Evolutionary conservation across 768 basidiomycete species (phyloP).

Genomic region (Calocybe indica): DNA sequence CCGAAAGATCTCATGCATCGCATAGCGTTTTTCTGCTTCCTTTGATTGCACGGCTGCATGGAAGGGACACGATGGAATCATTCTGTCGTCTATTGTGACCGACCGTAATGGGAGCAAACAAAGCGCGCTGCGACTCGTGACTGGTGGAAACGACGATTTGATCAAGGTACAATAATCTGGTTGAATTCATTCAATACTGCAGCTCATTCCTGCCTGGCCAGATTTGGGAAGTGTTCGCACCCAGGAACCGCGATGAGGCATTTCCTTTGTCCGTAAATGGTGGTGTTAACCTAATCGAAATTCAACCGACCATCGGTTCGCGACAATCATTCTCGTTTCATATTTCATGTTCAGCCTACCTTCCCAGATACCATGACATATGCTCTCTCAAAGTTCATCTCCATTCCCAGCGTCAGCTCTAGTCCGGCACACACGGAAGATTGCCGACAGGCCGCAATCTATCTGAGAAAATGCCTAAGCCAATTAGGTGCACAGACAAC

Average conservation of each 20-base stretch:
- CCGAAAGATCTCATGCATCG: neutral
- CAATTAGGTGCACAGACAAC: slow-evolving; percentile 84
- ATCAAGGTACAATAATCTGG: slow-evolving; percentile 56
- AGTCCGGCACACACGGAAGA: slow-evolving; percentile 66
- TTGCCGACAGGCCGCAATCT: slow-evolving; percentile 91
- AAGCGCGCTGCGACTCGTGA: slow-evolving; percentile 43
- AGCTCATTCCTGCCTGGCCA: slow-evolving; percentile 12
- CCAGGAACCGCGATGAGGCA: neutral
- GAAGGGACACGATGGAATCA: slow-evolving; percentile 75
- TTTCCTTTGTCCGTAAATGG: too few relatives aligned
- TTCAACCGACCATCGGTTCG: slow-evolving; percentile 3
- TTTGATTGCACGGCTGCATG: slow-evolving; percentile 86
- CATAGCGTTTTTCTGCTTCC: slow-evolving; percentile 72
- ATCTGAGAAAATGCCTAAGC: slow-evolving; percentile 81
- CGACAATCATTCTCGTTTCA: neutral
- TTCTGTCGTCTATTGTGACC: slow-evolving; percentile 71
- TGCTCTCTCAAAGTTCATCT: slow-evolving; percentile 79
- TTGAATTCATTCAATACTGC: neutral
- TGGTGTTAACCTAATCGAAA: neutral
- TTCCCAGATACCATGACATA: slow-evolving; percentile 66
- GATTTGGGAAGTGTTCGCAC: slow-evolving; percentile 45
- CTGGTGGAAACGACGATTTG: slow-evolving; percentile 81
- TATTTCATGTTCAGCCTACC: neutral
- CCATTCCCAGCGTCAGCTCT: slow-evolving; percentile 82
- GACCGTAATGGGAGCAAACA: slow-evolving; percentile 20